Base-by-base conservation (phyloP, 73 alveolate genomes). In the Paramecium octaurelia region DNA sequence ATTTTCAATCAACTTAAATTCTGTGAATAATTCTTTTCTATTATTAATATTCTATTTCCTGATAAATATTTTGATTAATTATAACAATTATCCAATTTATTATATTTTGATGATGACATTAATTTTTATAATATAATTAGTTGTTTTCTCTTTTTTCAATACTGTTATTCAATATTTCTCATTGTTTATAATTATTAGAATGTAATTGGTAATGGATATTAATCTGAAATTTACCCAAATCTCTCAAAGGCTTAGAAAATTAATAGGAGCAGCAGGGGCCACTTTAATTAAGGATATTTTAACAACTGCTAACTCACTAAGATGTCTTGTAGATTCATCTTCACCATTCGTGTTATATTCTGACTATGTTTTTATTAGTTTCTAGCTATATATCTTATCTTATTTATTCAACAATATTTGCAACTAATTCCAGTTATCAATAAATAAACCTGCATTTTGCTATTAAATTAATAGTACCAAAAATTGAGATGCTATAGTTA, bases 281-380 rank as follows among this genome's bases (percentile, higher is more conserved):
- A 64, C 42, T 43, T 73, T 35, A 73, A 21, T 73, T 73, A 18
- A 23, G 2, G 34, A 38, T 40, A 36, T 73, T 40, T 73, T 73
- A 2, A n/a, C 10, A 21, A 16, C 36, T 23, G 21, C n/a, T 40
- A 21, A 21, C 34, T 73, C 87, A 73, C 46, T 31, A 3, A 73
- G 60, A 73, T 73, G 57, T 40, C 87, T 73, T 34, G 87, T 73
- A 20, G 87, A 73, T 40, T 73, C 87, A 73, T 73, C 87, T 40
- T 73, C 87, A 14, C 46, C 46, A 38, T 1, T 75, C n/a, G 88
- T 75, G 35, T 35, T 38, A 42, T 75, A 35, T 43, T 38, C 40
- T 6, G 24, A 23, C 64, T 8, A 75, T 35, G 88, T 75, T 75
- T 42, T 75, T 29, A 42, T 23, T 36, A 31, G 84, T 64, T 64